A percentile compares a stretch with the other conserved stretches of the same genome.
Evolutionary conservation across 1,284 basidiomycete species (phyloP).

Genomic region (Cryptococcus sp.): DNA sequence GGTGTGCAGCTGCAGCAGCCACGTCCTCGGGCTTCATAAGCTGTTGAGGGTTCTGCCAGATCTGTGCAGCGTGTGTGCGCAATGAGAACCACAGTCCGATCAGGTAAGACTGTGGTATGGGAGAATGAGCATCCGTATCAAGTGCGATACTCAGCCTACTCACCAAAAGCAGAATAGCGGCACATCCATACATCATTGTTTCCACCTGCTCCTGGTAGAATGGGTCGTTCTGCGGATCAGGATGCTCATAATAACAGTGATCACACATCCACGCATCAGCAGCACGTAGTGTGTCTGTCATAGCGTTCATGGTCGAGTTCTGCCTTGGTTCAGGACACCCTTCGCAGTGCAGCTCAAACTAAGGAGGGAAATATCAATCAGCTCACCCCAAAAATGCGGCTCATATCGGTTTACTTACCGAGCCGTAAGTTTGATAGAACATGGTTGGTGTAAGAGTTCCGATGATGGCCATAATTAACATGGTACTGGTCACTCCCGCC

Average conservation of each 20-base stretch:
- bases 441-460: slow-evolving; percentile 93
- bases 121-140: slow-evolving; percentile 10
- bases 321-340: slow-evolving; percentile 67
- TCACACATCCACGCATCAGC: slow-evolving; percentile 78
- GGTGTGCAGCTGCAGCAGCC: slow-evolving; percentile 48
- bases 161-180: slow-evolving; percentile 82
- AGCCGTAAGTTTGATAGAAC: slow-evolving; percentile 98
- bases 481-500: slow-evolving; percentile 97
- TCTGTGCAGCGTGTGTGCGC: slow-evolving; percentile 95
- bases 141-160: slow-evolving; percentile 50
- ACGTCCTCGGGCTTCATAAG: slow-evolving; percentile 70
- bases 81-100: slow-evolving; percentile 99
- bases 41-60: slow-evolving; percentile 97
- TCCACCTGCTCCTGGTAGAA: slow-evolving; percentile 98
- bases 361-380: background rate
- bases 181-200: slow-evolving; percentile 91
- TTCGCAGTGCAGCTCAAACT: slow-evolving; percentile 92
- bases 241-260: slow-evolving; percentile 93
- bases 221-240: slow-evolving; percentile 86
- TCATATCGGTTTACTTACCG: slow-evolving; percentile 62
- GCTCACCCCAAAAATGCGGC: background rate
- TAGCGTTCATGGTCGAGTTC: slow-evolving; percentile 12
- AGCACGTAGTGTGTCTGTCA: slow-evolving; percentile 9
- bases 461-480: slow-evolving; percentile 99
- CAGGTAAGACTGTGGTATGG: slow-evolving; percentile 77